Evolutionary conservation across 2,329 filamentous ascomycete genomes (phyloP), one percentile per base, ranked within the genome.

Genomic region (Cladophialophora immunda): DNA sequence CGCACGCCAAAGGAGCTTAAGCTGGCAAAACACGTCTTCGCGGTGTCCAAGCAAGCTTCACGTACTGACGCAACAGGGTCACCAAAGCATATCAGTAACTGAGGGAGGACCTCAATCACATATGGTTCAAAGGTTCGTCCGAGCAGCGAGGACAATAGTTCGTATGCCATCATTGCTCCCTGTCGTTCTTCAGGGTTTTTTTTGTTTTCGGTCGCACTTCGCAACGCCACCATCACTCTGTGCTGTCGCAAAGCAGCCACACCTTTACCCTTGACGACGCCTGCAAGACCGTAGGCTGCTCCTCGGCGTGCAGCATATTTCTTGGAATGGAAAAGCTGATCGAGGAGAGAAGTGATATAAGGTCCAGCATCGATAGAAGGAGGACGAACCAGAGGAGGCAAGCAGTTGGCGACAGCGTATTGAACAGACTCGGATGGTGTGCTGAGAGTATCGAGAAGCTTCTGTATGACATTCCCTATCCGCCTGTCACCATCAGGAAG

Each of bases 361-460:
- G 89, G 88, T 36, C 89, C 87, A 2, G 91, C 89, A 75, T 94
- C 91, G 68, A 94, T 88, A 32, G 87, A 87, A 55, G 91, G 94
- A 2, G 92, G 90, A 65, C 88, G 89, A 34, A 99, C 89, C n/a
- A 99, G 84, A 1, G 95, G 94, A 15, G 95, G 94, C 25, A 99
- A 83, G 74, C 95, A 99, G 75, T 95, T 92, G 3, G 96, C 93
- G 66, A 98, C 94, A 55, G 95, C 95, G 76, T 95, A 97, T 78
- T 99, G 95, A 1, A 99, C 95, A 17, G 92, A 94, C 79, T 99
- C 95, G 0, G 95, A 98, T 30, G 95, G 95, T 13, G 94, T 98
- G 77, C 91, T 95, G 53, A 99, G 83, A 6, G 96, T 97, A 25
- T 89, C 88, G 64, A 99, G 85, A 25, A 99, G 84, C 69, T 93